Base-by-base conservation (phyloP, 2,329 filamentous ascomycete species). In the Echinosphaeria canescens region DNA sequence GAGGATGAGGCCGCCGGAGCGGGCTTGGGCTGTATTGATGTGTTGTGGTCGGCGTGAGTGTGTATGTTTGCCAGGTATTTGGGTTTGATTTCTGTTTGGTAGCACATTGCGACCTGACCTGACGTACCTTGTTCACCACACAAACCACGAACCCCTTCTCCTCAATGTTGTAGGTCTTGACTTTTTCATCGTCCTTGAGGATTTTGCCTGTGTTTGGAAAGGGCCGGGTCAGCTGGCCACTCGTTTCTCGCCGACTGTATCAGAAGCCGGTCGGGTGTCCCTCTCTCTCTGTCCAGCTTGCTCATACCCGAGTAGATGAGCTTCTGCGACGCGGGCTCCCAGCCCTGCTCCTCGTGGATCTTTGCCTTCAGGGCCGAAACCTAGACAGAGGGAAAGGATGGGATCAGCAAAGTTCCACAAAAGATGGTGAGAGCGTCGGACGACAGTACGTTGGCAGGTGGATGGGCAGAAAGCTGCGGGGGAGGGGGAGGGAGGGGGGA, bases 91-190 rank as follows among this genome's bases (percentile, higher is more conserved):
- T n/a, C n/a, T n/a, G n/a, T n/a, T n/a, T n/a, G n/a, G n/a, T n/a
- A n/a, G n/a, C n/a, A n/a, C n/a, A n/a, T n/a, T n/a, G n/a, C n/a
- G n/a, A n/a, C n/a, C n/a, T 17, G 23, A 30, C 15, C 18, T 30
- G 29, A 34, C 50, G 34, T 57, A 91, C 84, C 78, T 95, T 95
- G 47, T 80, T 81, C 41, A 91, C 74, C 72, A 98, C 92, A 58
- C 88, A 98, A 33, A 98, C 88, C 42, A 98, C 82, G 49, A 95
- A 98, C 20, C 88, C 88, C 63, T 95, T 98, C 65, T 95, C 88
- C 54, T 98, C 85, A 35, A 98, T 95, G 54, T 81, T 92, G 60
- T 95, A 95, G 22, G 79, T 84, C 51, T 82, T 81, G 40, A 98
- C 78, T 3, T 84, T 92, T 46, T 93, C 88, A 34, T 82, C 81